Base-by-base conservation (phyloP, 164 flowering plant genomes). In the Malania oleifera region DNA sequence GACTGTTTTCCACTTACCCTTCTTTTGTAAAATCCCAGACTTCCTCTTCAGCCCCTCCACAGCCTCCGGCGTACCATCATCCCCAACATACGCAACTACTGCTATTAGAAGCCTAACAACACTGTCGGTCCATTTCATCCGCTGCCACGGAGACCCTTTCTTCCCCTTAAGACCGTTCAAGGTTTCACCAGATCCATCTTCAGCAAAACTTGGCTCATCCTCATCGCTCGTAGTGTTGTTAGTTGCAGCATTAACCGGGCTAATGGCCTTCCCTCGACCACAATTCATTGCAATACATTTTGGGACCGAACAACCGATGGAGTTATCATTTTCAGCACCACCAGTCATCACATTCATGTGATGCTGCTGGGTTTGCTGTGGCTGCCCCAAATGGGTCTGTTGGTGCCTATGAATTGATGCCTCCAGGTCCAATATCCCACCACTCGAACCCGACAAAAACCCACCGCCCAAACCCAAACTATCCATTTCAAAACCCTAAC, bases 121-220 rank as follows among this genome's bases (percentile, higher is more conserved):
- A 29, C 61, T 56, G 62, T 82, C 86, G 0, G 79, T 80, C 90
- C 90, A 84, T 61, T 78, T 84, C 90, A 84, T 79, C 50, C 90
- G 73, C 45, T 78, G 85, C 90, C 90, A 84, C 1, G 63, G 74
- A 20, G 78, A 65, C 2, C 66, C 78, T 62, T 73, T 78, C 59
- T 73, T 75, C 11, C 74, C 74, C 62, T 72, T 76, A 3, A 3
- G 59, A 20, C 60, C 70, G 56, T 54, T 38, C 11, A 41, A 52
- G 25, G 63, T 59, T 20, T 67, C 72, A 35, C 65, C 70, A 60
- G 52, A 66, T 23, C 74, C 77, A 60, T 76, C 81, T 39, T 78
- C 85, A 0, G 40, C 45, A 50, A 38, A 69, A 43, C 68, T 62
- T 0, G 69, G 78, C 39, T 79, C 86, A 46, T 79, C 86, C 34